phyloP scores from a whole-genome alignment of 116 monocot species.

The Dioscorea cayenensis region DNA sequence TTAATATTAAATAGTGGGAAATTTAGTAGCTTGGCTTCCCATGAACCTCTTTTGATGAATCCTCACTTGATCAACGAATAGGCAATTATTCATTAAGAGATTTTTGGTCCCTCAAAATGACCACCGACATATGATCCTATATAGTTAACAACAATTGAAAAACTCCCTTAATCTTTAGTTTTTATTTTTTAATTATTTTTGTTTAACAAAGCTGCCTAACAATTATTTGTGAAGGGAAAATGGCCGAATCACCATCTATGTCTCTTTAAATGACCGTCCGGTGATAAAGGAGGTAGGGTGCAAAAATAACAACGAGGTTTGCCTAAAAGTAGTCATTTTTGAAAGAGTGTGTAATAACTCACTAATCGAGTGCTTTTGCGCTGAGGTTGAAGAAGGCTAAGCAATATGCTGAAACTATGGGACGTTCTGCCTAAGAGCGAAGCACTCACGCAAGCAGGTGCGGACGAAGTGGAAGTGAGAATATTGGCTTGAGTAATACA shows the following conservation, averaged over 20 bases:
- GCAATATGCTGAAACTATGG: conserved; percentile 9
- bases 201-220: too few relatives aligned
- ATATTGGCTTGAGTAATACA: conserved; percentile 25
- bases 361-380: neutral
- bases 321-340: neutral
- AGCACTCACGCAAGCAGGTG: conserved; percentile 7
- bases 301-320: neutral
- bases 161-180: too few relatives aligned
- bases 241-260: neutral
- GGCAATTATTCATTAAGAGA: too few relatives aligned
- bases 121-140: too few relatives aligned
- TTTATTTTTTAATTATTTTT: too few relatives aligned
- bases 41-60: too few relatives aligned
- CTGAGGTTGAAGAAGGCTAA: conserved; percentile 5
- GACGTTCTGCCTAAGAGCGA: conserved; percentile 14
- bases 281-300: neutral
- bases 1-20: too few relatives aligned
- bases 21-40: too few relatives aligned
- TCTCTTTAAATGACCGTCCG: neutral
- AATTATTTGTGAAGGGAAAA: too few relatives aligned
- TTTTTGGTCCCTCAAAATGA: too few relatives aligned
- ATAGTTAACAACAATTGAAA: too few relatives aligned
- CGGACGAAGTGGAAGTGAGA: conserved; percentile 12
- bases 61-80: too few relatives aligned
- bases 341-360: conserved; percentile 1